Base-by-base conservation (phyloP, 1,284 basidiomycete genomes). In the Cystobasidium sp. region DNA sequence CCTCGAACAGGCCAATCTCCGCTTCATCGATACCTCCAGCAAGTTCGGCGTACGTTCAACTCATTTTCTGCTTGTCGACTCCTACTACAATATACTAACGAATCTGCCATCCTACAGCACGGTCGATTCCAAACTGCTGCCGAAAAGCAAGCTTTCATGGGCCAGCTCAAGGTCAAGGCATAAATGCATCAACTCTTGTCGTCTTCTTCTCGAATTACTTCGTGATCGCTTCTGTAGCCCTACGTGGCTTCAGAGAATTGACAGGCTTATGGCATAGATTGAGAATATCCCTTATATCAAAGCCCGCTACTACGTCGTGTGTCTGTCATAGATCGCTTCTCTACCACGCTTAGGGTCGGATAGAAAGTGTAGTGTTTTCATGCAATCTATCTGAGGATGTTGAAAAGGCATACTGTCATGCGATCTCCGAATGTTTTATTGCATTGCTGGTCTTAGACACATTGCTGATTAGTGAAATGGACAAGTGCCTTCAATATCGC, bases 1-100 rank as follows among this genome's bases (percentile, higher is more conserved):
- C 83, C 88, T 97, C 81, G 94, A 99, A 89, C 94, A 98, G 86
- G 92, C 97, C 79, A 88, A 91, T 78, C 92, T 99, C 88, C 99
- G 98, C 86, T 96, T 96, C 87, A 97, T 98, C 88, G 93, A 96
- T 83, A 97, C 95, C 64, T 92, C 92, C 59, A 95, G 93, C 84
- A 97, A 96, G 86, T 93, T 93, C 84, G 91, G 92, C 12, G 74
- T 67, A 67, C n/a, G 46, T 53, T 16, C 1, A 1, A 16, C 37
- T 22, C 20, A 68, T 78, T 89, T 90, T 88, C 79, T 88, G 87
- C 20, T 16, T 63, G 18, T 20, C 44, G n/a, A 5, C 55, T n/a
- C 51, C 53, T 49, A 46, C 43, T 18, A n/a, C 53, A 73, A 39
- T 76, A 5, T 31, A 31, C 31, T 31, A 31, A 31, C 74, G 51